A percentile compares a stretch with the other conserved stretches of the same genome.
Conservation (phyloP, 176 grass and related monocot genomes). For the Carex pumila region DNA sequence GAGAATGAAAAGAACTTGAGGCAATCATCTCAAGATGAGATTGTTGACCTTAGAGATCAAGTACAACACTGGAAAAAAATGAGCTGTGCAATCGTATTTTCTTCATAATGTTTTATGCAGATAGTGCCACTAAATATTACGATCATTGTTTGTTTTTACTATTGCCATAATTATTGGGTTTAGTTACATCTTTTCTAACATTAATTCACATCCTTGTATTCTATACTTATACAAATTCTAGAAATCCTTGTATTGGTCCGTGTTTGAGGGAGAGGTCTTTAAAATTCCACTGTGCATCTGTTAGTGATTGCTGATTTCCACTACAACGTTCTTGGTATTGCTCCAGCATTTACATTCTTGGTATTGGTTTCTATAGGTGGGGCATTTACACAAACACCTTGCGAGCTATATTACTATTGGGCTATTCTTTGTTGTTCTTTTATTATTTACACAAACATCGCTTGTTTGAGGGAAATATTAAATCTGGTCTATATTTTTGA, state of each 20-base stretch:
- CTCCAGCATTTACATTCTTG: too few species aligned
- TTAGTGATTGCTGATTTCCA: too few species aligned
- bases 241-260: too few species aligned
- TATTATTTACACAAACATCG: too few species aligned
- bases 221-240: too few species aligned
- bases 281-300: too few species aligned
- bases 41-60: constrained; percentile 76
- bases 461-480: too few species aligned
- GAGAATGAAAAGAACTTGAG: constrained; percentile 77
- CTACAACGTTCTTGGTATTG: too few species aligned
- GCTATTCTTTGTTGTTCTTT: not conserved
- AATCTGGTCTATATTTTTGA: too few species aligned
- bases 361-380: too few species aligned
- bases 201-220: constrained; percentile 12
- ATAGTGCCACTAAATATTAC: not conserved
- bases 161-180: not conserved
- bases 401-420: not conserved
- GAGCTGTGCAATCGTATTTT: constrained; percentile 41
- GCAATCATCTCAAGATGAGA: constrained; percentile 63
- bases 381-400: not conserved
- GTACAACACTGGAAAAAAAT: constrained; percentile 91
- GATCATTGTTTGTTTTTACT: not conserved
- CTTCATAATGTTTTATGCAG: not conserved
- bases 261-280: too few species aligned
- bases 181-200: constrained; percentile 13